Evolutionary conservation across 176 grass and related monocot genomes (phyloP).

Genomic region (Elymus sibiricus): DNA sequence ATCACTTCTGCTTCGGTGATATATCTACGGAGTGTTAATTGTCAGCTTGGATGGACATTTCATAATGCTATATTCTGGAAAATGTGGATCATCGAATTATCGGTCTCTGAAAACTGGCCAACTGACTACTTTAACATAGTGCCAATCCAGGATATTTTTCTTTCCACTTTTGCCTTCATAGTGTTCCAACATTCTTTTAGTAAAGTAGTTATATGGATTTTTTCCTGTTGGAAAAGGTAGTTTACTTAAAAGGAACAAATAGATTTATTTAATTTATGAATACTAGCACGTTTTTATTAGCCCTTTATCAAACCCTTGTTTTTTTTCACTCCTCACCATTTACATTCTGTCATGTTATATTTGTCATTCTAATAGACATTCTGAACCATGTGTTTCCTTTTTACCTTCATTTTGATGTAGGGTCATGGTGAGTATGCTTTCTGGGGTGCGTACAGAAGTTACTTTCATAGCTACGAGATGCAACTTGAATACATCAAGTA

Average conservation of each 20-base stretch:
- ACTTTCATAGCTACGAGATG: constrained; percentile 14
- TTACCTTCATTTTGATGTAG: constrained; percentile 3
- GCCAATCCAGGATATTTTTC: not conserved
- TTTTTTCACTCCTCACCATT: not conserved
- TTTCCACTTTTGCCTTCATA: not conserved
- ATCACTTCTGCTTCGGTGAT: too few relatives aligned
- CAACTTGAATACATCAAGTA: constrained; percentile 15
- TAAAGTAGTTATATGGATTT: constrained; percentile 8
- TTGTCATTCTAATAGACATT: not conserved
- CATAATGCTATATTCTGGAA: not conserved
- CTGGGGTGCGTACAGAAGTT: not conserved
- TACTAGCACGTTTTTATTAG: not conserved
- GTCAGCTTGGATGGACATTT: not conserved
- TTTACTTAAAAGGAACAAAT: not conserved
- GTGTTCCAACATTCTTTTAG: not conserved
- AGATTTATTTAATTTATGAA: constrained; percentile 5
- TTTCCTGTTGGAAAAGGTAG: not conserved
- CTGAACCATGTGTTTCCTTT: not conserved
- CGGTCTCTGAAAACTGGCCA: not conserved
- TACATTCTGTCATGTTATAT: not conserved
- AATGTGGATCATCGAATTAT: not conserved
- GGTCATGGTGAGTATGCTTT: not conserved
- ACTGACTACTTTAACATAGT: not conserved
- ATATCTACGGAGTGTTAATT: not conserved
- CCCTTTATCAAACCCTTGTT: not conserved